These are phyloP conservation scores for Fusarium pininemorale DNA, from an alignment of 2,329 filamentous ascomycete species.

Conservation along the genomic window DNA sequence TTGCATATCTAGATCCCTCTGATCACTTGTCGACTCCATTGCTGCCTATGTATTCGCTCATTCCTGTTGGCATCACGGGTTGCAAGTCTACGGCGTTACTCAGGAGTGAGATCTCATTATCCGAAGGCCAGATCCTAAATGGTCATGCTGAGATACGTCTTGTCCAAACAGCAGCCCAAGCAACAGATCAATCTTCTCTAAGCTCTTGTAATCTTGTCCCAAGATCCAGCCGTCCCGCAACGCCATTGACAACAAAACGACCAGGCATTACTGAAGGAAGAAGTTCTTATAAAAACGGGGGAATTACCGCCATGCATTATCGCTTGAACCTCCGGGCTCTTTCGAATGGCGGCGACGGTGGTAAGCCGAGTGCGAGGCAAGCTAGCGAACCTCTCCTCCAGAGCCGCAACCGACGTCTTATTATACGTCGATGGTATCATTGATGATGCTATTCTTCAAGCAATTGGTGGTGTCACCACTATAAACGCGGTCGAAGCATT, in stretches of 20 bases:
- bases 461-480: neutral
- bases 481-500: neutral
- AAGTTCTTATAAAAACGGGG: neutral
- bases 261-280: neutral
- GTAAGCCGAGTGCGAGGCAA: neutral
- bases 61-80: no score
- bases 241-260: neutral
- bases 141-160: no score
- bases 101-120: neutral
- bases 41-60: fast-evolving
- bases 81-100: neutral
- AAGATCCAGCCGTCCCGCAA: neutral
- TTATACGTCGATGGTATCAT: neutral
- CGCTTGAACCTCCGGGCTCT: neutral
- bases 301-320: fast-evolving
- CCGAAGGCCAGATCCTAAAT: no score
- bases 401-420: fast-evolving
- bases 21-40: fast-evolving
- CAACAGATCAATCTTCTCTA: neutral
- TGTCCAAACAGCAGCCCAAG: neutral
- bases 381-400: neutral
- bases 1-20: fast-evolving
- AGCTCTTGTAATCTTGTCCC: neutral
- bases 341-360: neutral
- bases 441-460: neutral